These are phyloP conservation scores for Erodium trifolium DNA, from an alignment of 441 rosid species.

Conservation along the genomic window DNA sequence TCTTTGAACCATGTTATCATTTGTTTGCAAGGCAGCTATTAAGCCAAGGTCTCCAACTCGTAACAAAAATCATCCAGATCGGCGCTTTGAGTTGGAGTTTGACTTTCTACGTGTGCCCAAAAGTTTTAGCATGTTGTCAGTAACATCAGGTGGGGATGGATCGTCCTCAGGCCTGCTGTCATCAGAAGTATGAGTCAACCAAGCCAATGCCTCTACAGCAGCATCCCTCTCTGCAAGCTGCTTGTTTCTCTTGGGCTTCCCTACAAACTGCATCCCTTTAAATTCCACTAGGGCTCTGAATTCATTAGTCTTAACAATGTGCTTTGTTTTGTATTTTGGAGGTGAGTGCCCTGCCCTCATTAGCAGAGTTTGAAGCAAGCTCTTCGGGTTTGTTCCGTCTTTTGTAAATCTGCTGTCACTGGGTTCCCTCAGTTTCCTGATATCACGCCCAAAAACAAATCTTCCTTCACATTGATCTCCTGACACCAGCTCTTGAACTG, in stretches of 20 bases:
- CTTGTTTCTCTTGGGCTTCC: conserved; percentile 88
- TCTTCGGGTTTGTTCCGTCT: conserved; percentile 92
- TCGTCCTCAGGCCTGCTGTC: conserved; percentile 31
- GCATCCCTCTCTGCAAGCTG: conserved; percentile 96
- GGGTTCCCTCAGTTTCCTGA: conserved; percentile 49
- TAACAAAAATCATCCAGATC: conserved; percentile 17
- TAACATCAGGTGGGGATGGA: conserved; percentile 57
- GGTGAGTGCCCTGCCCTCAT: conserved; percentile 98
- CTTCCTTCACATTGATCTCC: conserved; percentile 98
- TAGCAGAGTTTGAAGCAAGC: conserved; percentile 84
- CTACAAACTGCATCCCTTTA: conserved; percentile 97
- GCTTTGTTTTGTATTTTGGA: conserved; percentile 94
- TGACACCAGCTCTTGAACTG: conserved; percentile 83
- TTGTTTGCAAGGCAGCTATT: not conserved
- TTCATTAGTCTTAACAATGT: conserved; percentile 73
- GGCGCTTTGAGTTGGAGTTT: conserved; percentile 37
- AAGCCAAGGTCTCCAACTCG: not conserved
- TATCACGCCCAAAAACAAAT: conserved; percentile 88
- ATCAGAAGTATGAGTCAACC: conserved; percentile 83
- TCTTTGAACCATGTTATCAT: not conserved
- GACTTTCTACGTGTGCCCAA: conserved; percentile 54
- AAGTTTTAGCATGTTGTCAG: conserved; percentile 94
- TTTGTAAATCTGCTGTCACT: conserved; percentile 47
- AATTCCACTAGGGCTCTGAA: conserved; percentile 92
- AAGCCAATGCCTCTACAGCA: conserved; percentile 88